These are phyloP conservation scores for Herpetomonas muscarum DNA, from an alignment of 208 protist species.

Conservation along the genomic window DNA sequence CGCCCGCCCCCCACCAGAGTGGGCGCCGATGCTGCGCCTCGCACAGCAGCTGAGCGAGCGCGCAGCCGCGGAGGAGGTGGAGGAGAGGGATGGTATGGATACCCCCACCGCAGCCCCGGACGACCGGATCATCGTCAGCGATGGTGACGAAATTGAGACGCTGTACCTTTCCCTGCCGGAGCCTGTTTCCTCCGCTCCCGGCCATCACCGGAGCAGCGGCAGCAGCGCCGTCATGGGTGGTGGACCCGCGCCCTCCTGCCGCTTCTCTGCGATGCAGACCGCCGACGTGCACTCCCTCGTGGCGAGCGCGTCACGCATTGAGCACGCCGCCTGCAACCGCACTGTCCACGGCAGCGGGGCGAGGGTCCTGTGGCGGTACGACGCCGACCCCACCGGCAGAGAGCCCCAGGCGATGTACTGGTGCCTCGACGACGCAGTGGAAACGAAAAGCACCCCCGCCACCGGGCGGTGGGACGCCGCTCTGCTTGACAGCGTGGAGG, in stretches of 20 bases:
- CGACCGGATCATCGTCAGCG: too few relatives aligned
- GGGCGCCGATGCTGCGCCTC: conserved; percentile 60
- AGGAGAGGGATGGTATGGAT: conserved; percentile 5
- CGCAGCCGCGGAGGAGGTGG: background rate
- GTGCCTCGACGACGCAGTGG: conserved; percentile 18
- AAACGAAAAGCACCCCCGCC: too few relatives aligned
- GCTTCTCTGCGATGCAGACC: conserved; percentile 34
- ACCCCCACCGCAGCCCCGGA: background rate
- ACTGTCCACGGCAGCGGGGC: conserved; percentile 17
- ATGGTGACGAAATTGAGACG: background rate
- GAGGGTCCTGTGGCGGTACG: conserved; percentile 50
- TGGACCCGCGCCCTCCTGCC: background rate
- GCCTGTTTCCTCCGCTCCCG: background rate
- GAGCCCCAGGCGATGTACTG: conserved; percentile 68
- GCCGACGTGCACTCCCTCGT: conserved; percentile 32
- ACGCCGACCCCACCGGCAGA: conserved; percentile 31
- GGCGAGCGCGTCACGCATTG: conserved; percentile 25
- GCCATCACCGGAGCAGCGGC: background rate
- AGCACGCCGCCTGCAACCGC: conserved; percentile 26
- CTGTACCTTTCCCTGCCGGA: conserved; percentile 18
- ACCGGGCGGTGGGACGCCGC: too few relatives aligned
- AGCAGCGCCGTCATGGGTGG: background rate
- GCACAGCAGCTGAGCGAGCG: conserved; percentile 31
- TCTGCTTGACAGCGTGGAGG: background rate
- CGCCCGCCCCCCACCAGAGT: conserved; percentile 38